A percentile compares a stretch with the other conserved stretches of the same genome.
Conservation (phyloP, 805 yeast genomes). For the Nakazawaea populi region DNA sequence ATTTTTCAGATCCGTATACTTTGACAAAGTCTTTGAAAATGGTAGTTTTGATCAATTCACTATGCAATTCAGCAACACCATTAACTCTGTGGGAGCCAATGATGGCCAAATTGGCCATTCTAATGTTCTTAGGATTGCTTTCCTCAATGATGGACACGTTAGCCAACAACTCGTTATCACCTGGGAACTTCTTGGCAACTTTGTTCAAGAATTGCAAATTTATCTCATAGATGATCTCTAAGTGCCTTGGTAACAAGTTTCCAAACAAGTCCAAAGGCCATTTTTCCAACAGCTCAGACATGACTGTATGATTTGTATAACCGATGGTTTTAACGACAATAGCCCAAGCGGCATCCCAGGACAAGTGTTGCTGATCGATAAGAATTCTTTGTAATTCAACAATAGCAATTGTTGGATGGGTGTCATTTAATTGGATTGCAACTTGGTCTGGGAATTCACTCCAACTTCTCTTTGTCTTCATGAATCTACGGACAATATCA, state of each 20-base stretch:
- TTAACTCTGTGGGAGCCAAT: conserved; percentile 91
- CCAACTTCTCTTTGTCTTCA: conserved; percentile 76
- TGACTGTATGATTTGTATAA: conserved; percentile 92
- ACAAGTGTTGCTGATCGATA: conserved; percentile 75
- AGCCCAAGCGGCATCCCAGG: conserved; percentile 82
- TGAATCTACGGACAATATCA: conserved; percentile 85
- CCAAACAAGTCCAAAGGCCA: conserved; percentile 87
- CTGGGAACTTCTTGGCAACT: conserved; percentile 74
- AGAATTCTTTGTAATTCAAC: conserved; percentile 85
- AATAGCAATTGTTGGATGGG: conserved; percentile 90
- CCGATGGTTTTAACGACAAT: conserved; percentile 79
- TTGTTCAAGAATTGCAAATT: conserved; percentile 71
- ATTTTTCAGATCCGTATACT: conserved; percentile 75
- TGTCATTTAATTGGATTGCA: conserved; percentile 91
- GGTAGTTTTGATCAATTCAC: conserved; percentile 83
- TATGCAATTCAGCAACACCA: conserved; percentile 94
- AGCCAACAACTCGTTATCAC: conserved; percentile 56
- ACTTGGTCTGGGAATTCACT: conserved; percentile 75
- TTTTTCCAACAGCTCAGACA: conserved; percentile 92
- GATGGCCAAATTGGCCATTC: conserved; percentile 90
- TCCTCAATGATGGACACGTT: conserved; percentile 87
- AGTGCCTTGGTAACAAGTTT: conserved; percentile 79
- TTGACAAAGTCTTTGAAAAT: conserved; percentile 86
- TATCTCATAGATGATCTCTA: conserved; percentile 85
- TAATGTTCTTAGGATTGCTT: conserved; percentile 68